phyloP scores from a whole-genome alignment of 192 early-diverging fungal species.

The Pilobolus umbonatus region DNA sequence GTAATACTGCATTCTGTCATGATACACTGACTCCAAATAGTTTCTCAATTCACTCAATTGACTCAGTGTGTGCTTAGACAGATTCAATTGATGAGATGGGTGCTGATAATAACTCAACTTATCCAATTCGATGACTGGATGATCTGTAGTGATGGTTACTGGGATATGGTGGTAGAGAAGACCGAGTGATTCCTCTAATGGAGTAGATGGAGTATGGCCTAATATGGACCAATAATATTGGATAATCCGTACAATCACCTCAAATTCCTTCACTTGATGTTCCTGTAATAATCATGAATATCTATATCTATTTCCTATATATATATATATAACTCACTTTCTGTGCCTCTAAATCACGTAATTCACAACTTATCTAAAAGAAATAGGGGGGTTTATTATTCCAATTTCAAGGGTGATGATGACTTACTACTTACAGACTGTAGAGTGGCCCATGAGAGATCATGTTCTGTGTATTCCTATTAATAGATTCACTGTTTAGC shows the following conservation, averaged over 20 bases:
- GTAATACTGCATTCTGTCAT: conserved; percentile 33
- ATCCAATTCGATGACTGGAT: too few relatives aligned
- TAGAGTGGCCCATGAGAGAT: conserved; percentile 30
- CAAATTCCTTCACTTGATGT: conserved; percentile 11
- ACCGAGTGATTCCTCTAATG: too few relatives aligned
- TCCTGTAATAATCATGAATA: conserved; percentile 5
- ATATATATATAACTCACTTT: conserved; percentile 4
- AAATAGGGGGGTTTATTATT: not conserved
- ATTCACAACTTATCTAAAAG: conserved; percentile 5
- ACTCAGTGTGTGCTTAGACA: conserved; percentile 36
- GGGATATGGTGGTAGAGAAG: too few relatives aligned
- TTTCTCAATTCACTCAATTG: conserved; percentile 29
- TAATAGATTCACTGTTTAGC: too few relatives aligned
- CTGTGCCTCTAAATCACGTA: conserved; percentile 14
- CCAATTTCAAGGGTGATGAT: not conserved
- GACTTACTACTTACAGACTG: conserved; percentile 21
- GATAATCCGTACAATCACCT: conserved; percentile 11
- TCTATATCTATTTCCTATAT: not conserved
- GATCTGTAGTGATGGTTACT: too few relatives aligned
- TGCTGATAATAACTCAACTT: conserved; percentile 7
- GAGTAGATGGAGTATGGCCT: not conserved
- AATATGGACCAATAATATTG: conserved; percentile 27
- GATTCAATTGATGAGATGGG: conserved; percentile 33
- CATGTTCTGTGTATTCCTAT: conserved; percentile 7
- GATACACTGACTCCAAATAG: conserved; percentile 32